Conservation (phyloP, 140 eudicot species). For the Anethum foeniculum region DNA sequence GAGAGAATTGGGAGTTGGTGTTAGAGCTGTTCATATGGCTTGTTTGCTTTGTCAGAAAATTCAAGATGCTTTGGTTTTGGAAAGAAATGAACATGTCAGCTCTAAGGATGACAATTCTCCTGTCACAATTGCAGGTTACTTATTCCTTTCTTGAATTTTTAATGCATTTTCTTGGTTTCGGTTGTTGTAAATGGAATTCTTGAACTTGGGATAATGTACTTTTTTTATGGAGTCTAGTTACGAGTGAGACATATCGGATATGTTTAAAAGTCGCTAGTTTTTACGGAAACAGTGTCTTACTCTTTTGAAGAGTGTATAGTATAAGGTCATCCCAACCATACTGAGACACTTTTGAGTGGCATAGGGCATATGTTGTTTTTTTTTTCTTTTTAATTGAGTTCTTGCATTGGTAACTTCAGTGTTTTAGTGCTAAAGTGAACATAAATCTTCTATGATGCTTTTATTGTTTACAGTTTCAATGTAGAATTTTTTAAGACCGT, state of each 20-base stretch:
- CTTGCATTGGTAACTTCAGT: not conserved
- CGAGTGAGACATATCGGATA: not conserved
- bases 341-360: not conserved
- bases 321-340: no score
- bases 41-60: conserved; percentile 67
- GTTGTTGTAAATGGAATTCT: not conserved
- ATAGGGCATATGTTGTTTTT: not conserved
- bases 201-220: not conserved
- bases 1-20: conserved; percentile 74
- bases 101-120: conserved; percentile 82
- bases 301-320: no score
- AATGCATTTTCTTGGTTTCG: conserved; percentile 3
- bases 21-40: conserved; percentile 85
- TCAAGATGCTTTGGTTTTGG: conserved; percentile 47
- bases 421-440: not conserved
- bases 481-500: not conserved
- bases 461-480: not conserved
- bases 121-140: conserved; percentile 81
- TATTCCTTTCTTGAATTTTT: not conserved
- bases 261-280: not conserved
- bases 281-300: no score
- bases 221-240: no score
- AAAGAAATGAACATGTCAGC: conserved; percentile 37
- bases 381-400: not conserved
- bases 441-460: not conserved